Base-by-base conservation (phyloP, 495 filamentous ascomycete genomes). In the Talaromyces thailandensis region DNA sequence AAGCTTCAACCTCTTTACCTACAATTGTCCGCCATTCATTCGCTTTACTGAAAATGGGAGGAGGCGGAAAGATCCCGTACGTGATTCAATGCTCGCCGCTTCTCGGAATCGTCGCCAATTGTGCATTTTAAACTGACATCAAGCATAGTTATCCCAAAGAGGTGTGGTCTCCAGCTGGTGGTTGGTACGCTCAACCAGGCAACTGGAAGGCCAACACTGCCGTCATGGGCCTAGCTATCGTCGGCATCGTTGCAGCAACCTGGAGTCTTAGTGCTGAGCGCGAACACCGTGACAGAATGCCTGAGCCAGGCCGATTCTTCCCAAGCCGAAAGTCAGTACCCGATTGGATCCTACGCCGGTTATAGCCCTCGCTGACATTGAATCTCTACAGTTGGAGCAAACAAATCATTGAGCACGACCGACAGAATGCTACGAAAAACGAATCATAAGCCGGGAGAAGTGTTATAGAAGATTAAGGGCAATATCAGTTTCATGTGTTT, bases 161-260 rank as follows among this genome's bases (percentile, higher is more conserved):
- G 81, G 90, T 98, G 80, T 98, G 94, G 94, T 98, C 94, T 70
- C 94, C 94, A 63, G 82, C 94, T 62, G 94, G 94, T 80, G 94
- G 94, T 69, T 98, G 95, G 94, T 98, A 98, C 76, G 77, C 87
- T 31, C 93, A 92, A 73, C 94, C 94, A 9, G 79, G 79, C 65
- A 98, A 98, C 82, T 98, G 95, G 95, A 95, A 88, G 75, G 72
- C 78, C 43, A 98, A 98, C 78, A 98, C 94, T 8, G 90, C 90
- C n/a, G 79, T 96, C 62, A 86, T 92, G 78, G 80, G 82, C 57
- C 79, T 78, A 2, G 84, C 88, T 56, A 82, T 96, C 53, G 66
- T 92, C 66, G 88, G 90, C 56, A 84, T 96, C 67, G 83, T 84
- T 21, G 90, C 86, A 31, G 67, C 89, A 56, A 82, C 81, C 48